Base-by-base conservation (phyloP, 768 basidiomycete species). In the Xerocomus spinulosus region DNA sequence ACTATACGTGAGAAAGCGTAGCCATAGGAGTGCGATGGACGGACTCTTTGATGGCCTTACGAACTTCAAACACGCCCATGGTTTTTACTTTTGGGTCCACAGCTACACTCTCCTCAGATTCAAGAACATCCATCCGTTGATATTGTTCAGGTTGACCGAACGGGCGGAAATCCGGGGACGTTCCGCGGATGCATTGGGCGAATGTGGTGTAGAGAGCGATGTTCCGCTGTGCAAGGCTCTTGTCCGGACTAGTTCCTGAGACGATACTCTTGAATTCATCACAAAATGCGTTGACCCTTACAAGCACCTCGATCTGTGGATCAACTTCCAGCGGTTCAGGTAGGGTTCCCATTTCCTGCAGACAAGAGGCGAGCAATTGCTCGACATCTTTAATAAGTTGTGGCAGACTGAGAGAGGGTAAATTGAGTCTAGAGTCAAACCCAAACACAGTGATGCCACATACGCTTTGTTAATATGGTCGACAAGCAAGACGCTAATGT, bases 401-500 rank as follows among this genome's bases (percentile, higher is more conserved):
- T 3, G 80, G 81, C 12, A 84, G 63, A 33, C 82, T 84, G 17
- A 6, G 52, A 2, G 48, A 36, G 18, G 9, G 30, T 0, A 2
- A 9, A 26, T 41, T 56, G n/a, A 61, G 43, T n/a, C 13, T 10
- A 18, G 9, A 25, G 25, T 32, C 15, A 47, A 23, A n/a, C 34
- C 9, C 15, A 38, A 14, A 29, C 9, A 13, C 5, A 1, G 12
- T 6, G 30, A 20, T 0, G 20, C 3, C 15, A 67, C 78, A 37
- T 52, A 85, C 85, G 73, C 74, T 21, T 54, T 62, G 28, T 76
- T 74, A 35, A 85, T 82, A n/a, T 77, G 68, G 0, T 61, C 44
- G 10, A 81, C 70, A 13, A 87, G 69, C 10, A 82, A 66, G 30
- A 56, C 55, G 42, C 82, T 82, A 17, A 84, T 70, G 49, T 72